A percentile compares a stretch with the other conserved stretches of the same genome.
Evolutionary conservation across 371 early-diverging fungal species (phyloP).

Genomic region (Sporodiniella umbellata): DNA sequence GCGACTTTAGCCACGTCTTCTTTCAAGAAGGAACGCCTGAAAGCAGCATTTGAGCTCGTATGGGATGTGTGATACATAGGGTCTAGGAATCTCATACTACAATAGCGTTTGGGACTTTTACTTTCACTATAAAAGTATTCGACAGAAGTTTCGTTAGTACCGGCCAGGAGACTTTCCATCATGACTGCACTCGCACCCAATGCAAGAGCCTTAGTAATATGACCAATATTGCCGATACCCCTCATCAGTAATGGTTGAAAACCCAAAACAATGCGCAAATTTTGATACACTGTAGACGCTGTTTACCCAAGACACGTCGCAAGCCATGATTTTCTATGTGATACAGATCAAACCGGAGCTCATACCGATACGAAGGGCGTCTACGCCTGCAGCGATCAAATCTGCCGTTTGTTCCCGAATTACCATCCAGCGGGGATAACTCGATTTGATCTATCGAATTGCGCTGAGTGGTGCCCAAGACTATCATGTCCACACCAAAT

Average conservation of each 20-base stretch:
- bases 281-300: conserved; percentile 93
- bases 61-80: conserved; percentile 85
- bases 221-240: conserved; percentile 94
- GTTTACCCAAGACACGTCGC: conserved; percentile 95
- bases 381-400: conserved; percentile 92
- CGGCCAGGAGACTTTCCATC: conserved; percentile 97
- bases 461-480: conserved; percentile 94
- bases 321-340: conserved; percentile 98
- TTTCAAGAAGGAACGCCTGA: conserved; percentile 94
- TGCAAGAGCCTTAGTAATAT: conserved; percentile 93
- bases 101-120: conserved; percentile 94
- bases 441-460: conserved; percentile 92
- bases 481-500: conserved; percentile 91
- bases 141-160: conserved; percentile 95
- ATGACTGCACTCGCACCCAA: conserved; percentile 95
- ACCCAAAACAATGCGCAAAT: conserved; percentile 88
- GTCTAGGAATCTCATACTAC: conserved; percentile 97
- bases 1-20: conserved; percentile 96
- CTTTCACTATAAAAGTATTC: conserved; percentile 98
- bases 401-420: conserved; percentile 92
- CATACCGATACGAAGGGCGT: conserved; percentile 95
- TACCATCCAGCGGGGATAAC: conserved; percentile 94
- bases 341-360: conserved; percentile 97
- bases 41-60: conserved; percentile 70
- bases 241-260: conserved; percentile 97